These are phyloP conservation scores for Centaurea solstitialis DNA, from an alignment of 129 eudicot species.

Conservation along the genomic window DNA sequence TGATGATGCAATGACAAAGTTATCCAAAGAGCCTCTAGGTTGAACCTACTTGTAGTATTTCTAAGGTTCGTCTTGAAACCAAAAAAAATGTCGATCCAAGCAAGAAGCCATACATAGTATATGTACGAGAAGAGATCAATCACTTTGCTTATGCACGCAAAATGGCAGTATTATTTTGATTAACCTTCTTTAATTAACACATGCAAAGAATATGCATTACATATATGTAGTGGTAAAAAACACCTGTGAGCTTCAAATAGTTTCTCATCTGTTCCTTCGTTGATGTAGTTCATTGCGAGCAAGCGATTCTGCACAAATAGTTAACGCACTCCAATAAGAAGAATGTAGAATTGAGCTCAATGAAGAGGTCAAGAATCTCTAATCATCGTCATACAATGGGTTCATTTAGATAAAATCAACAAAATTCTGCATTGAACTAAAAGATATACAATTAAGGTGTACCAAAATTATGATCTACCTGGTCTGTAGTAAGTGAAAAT, in stretches of 20 bases:
- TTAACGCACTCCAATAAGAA: conserved; percentile 14
- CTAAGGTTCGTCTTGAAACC: neutral
- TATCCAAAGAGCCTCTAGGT: neutral
- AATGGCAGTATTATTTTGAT: neutral
- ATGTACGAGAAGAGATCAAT: neutral
- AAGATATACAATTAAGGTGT: neutral
- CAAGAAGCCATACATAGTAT: neutral
- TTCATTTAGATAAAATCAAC: conserved; percentile 6
- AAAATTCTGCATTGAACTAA: neutral
- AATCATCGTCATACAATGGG: conserved; percentile 12
- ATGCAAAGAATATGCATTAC: neutral
- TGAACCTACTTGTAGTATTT: neutral
- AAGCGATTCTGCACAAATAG: conserved; percentile 77
- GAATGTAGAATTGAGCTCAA: neutral
- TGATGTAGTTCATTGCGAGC: conserved; percentile 96
- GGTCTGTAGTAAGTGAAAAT: neutral
- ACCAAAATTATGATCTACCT: neutral
- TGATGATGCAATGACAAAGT: neutral
- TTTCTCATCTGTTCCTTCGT: conserved; percentile 89
- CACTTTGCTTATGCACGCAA: neutral
- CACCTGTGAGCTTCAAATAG: conserved; percentile 94
- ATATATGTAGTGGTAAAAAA: conserved; percentile 15
- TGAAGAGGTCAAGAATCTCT: conserved; percentile 2
- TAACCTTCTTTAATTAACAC: neutral
- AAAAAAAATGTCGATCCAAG: neutral